phyloP scores from a whole-genome alignment of 306 rosid genomes.

The Spatholobus suberectus region DNA sequence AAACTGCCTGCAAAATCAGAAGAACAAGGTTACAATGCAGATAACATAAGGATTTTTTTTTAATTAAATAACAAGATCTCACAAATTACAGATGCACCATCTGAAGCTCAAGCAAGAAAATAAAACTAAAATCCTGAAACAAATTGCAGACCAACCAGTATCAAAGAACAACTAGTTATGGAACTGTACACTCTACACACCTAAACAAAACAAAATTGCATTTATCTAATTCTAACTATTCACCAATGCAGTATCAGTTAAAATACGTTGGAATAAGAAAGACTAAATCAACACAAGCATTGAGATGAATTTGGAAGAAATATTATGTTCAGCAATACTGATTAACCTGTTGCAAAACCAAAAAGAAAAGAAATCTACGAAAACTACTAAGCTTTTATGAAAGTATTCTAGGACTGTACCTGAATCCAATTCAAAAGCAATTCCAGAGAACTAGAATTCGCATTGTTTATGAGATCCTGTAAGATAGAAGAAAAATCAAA shows the following conservation, averaged over 20 bases:
- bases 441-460: constrained; percentile 65
- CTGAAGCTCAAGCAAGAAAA: not conserved
- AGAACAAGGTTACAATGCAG: not conserved
- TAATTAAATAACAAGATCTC: not conserved
- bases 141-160: not conserved
- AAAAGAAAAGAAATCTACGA: not conserved
- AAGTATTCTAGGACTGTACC: constrained; percentile 54
- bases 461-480: constrained; percentile 57
- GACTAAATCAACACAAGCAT: constrained; percentile 13
- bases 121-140: not conserved
- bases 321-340: not conserved
- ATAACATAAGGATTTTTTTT: not conserved
- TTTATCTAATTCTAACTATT: constrained; percentile 6
- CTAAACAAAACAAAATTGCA: constrained; percentile 9
- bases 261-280: not conserved
- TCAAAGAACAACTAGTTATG: not conserved
- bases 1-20: constrained; percentile 70
- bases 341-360: not conserved
- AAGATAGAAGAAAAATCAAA: constrained; percentile 30
- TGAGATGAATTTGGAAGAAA: constrained; percentile 20
- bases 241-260: not conserved
- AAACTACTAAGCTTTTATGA: constrained; percentile 11
- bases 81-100: constrained; percentile 15
- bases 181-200: not conserved
- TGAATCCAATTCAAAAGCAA: constrained; percentile 86